Evolutionary conservation across 2,329 filamentous ascomycete genomes (phyloP), one percentile per base, ranked within the genome.

Genomic region (Fusarium sororula): DNA sequence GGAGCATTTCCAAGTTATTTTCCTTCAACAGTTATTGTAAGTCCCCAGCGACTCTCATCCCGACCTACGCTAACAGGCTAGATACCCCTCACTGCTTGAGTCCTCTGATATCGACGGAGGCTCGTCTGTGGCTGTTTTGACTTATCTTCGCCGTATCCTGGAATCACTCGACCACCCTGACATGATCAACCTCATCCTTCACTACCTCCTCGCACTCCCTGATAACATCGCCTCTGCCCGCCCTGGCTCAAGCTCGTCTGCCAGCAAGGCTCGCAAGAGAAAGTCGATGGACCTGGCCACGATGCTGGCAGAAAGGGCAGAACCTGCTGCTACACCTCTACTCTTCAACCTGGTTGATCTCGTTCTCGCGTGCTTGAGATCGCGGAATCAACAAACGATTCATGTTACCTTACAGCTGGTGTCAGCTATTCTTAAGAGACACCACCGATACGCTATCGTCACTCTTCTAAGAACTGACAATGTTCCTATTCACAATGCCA

Each of bases 21-120:
- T 99, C 81, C 85, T 99, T 59, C 94, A 98, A 82, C 96, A 99
- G 82, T 85, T 99, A 78, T 85, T 99, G 90, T 98, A 83, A 80
- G 92, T 84, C 24, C 22, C n/a, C 4, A 14, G 13, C 20, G 14
- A 22, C 26, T 5, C 20, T 42, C 22, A 1, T 11, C 17, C 6
- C 6, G 14, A 48, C 4, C 3, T 11, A 11, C 32, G 7, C 74
- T 74, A 47, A 79, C 65, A 37, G 6, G 10, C 11, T 75, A 96
- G 94, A 84, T 98, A 99, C 81, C 96, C 96, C 5, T 99, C 97
- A 3, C 87, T 99, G 38, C 88, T 99, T 20, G 96, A 99, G 82
- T 99, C 96, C 15, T 98, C 96, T 3, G 96, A 99, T 84, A 93
- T 97, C 44, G 96, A 98, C 82, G 96, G 96, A 74, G 96, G 96